These are phyloP conservation scores for Pseudogymnoascus sp. DNA, from an alignment of 2,329 filamentous ascomycete genomes.

Conservation along the genomic window DNA sequence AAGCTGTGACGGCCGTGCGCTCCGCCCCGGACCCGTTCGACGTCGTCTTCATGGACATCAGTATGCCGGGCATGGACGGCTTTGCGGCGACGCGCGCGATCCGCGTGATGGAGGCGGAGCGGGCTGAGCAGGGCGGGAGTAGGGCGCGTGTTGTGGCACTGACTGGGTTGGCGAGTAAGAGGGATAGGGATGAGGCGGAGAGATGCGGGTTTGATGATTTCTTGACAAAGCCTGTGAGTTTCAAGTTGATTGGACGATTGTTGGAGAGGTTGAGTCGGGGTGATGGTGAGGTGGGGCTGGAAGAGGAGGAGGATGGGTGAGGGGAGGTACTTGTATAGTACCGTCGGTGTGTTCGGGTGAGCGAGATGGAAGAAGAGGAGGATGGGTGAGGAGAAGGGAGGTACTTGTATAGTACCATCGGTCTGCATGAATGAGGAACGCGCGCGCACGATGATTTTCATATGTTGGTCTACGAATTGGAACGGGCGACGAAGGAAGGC, in stretches of 20 bases:
- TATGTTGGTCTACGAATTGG: background rate
- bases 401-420: background rate
- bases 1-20: conserved; percentile 37
- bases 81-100: conserved; percentile 41
- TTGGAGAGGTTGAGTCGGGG: background rate
- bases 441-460: background rate
- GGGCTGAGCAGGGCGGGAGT: background rate
- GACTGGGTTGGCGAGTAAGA: conserved; percentile 41
- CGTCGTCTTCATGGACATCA: conserved; percentile 44
- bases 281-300: background rate
- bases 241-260: conserved; percentile 12
- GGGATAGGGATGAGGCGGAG: conserved; percentile 40
- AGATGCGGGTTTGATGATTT: conserved; percentile 47
- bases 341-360: background rate
- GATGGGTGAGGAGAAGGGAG: background rate
- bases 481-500: conserved; percentile 38
- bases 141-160: conserved; percentile 36
- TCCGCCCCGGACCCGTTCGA: conserved; percentile 25
- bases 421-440: background rate
- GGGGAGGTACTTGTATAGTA: background rate
- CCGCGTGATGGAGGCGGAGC: conserved; percentile 35
- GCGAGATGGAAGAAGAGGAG: background rate
- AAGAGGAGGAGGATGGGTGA: background rate
- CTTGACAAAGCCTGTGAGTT: conserved; percentile 41
- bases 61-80: conserved; percentile 47